Evolutionary conservation across 768 basidiomycete genomes (phyloP), one percentile per base, ranked within the genome.

Genomic region (Strobilomyces echinocephalus): DNA sequence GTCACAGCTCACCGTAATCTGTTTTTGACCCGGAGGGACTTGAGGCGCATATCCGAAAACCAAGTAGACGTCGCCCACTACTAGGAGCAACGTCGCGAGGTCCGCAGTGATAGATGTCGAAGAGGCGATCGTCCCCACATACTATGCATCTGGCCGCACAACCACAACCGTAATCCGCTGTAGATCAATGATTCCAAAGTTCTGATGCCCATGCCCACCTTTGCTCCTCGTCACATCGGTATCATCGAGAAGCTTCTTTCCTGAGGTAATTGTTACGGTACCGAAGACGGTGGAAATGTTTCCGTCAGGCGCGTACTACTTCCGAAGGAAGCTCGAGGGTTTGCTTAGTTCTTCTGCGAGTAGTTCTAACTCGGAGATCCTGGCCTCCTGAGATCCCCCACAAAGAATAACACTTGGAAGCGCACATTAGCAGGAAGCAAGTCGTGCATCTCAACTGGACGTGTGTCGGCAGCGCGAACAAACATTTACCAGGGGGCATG

Each of bases 381-480:
- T 66, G 5, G 39, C 42, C 30, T 65, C 50, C 15, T 58, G 21
- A 67, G 40, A 14, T 46, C 21, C 12, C 72, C 73, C 1, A 64
- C 59, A 45, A 74, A 74, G 34, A 69, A 18, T 14, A 74, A 39
- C 9, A 73, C n/a, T 44, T 74, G 69, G 60, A 71, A 76, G 12
- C 72, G 63, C 4, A 57, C 58, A 46, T 75, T 72, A 2, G 69
- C 49, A 0, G 66, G 67, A 8, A 74, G 58, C 38, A 73, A 40
- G 48, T 75, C 74, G n/a, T 73, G 74, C 21, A 77, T 54, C 39
- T 77, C 69, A 20, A 64, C 45, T 1, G 71, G 69, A 5, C 70
- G 64, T 7, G 64, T 64, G 40, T 76, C 72, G 5, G 71, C 69
- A 12, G 69, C 65, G 3, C 70, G 63, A 18, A 74, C 63, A 36